Evolutionary conservation across 1,139 yeast genomes (phyloP).

Genomic region (Blastobotrys illinoisensis): DNA sequence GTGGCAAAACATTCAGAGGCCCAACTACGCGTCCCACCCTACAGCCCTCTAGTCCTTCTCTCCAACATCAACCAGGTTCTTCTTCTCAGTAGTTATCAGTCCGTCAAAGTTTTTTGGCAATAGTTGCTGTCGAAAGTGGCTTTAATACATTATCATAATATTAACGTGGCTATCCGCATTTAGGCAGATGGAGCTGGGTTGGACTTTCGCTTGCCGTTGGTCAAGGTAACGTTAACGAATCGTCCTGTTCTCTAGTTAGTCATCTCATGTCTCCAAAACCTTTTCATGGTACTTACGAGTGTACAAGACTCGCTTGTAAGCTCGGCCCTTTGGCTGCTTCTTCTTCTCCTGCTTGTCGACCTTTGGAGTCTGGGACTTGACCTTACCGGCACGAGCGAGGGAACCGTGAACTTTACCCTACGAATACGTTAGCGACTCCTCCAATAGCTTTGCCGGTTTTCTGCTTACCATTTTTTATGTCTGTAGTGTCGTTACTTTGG

Average conservation of each 20-base stretch:
- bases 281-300: constrained; percentile 53
- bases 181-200: constrained; percentile 77
- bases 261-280: background rate
- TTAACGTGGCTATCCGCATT: constrained; percentile 6
- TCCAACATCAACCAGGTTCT: too few species aligned
- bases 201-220: constrained; percentile 98
- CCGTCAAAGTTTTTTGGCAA: too few species aligned
- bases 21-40: background rate
- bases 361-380: constrained; percentile 97
- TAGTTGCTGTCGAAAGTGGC: background rate
- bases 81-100: too few species aligned
- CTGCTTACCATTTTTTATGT: constrained; percentile 2
- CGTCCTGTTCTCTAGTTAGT: constrained; percentile 39
- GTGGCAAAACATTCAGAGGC: too few species aligned
- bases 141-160: background rate
- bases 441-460: background rate
- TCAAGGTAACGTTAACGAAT: constrained; percentile 95
- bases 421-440: background rate
- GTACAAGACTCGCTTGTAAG: constrained; percentile 97
- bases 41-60: too few species aligned
- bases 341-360: constrained; percentile 83
- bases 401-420: constrained; percentile 99
- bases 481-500: constrained; percentile 1
- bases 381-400: constrained; percentile 99
- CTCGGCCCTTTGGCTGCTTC: constrained; percentile 83